phyloP scores from a whole-genome alignment of 345 rosid genomes.

The Brassica napus region Da-Ae NC_063440.1:25094001-25094500 shows the following conservation, averaged over 20 bases:
- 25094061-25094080: background rate
- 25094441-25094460: too few relatives aligned
- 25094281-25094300: background rate
- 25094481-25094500: too few relatives aligned
- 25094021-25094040: constrained; percentile 17
- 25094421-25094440: too few relatives aligned
- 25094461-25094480: too few relatives aligned
- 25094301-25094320: background rate
- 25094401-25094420: too few relatives aligned
- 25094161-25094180: constrained; percentile 18
- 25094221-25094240: background rate
- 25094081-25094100: constrained; percentile 28
- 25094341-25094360: too few relatives aligned
- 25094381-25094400: too few relatives aligned
- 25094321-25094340: too few relatives aligned
- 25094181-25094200: constrained; percentile 17
- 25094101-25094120: constrained; percentile 38
- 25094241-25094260: background rate
- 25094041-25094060: background rate
- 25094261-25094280: background rate
- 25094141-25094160: background rate
- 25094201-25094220: background rate
- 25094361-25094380: too few relatives aligned
- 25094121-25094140: constrained; percentile 31
- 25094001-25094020: constrained; percentile 6